phyloP scores from a whole-genome alignment of 208 protist genomes.

The Herpetomonas tarakana region DNA sequence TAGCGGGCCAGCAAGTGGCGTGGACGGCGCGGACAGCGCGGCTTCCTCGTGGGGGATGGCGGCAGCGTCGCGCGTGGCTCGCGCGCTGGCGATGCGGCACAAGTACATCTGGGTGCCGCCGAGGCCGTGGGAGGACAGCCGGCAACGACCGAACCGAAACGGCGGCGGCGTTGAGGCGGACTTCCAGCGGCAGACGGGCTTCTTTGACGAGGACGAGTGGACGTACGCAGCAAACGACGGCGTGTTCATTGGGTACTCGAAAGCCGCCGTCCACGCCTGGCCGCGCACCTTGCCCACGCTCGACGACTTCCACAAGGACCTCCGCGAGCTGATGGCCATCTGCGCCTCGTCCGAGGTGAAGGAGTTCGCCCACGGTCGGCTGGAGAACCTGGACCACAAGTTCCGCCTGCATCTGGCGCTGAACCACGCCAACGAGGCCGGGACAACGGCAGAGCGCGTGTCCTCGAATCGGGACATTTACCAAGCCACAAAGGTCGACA shows the following conservation, averaged over 20 bases:
- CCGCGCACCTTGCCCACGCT: slow-evolving; percentile 79
- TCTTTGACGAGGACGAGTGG: slow-evolving; percentile 90
- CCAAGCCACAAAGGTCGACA: slow-evolving; percentile 96
- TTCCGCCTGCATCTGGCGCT: slow-evolving; percentile 93
- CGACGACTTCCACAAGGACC: slow-evolving; percentile 69
- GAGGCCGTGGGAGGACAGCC: slow-evolving; percentile 64
- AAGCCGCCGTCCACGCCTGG: slow-evolving; percentile 76
- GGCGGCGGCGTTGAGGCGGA: slow-evolving; percentile 62
- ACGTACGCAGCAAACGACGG: slow-evolving; percentile 80
- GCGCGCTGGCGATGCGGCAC: slow-evolving; percentile 67
- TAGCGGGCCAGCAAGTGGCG: slow-evolving; percentile 47
- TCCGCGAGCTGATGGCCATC: slow-evolving; percentile 70
- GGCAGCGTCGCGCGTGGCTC: slow-evolving; percentile 50
- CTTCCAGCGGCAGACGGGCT: slow-evolving; percentile 81
- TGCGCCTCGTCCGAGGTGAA: slow-evolving; percentile 82
- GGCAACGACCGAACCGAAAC: slow-evolving; percentile 13
- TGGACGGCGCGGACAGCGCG: slow-evolving; percentile 13
- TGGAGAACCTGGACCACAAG: slow-evolving; percentile 92
- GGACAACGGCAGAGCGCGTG: slow-evolving; percentile 77
- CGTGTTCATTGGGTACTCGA: slow-evolving; percentile 84
- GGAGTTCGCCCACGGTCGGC: slow-evolving; percentile 89
- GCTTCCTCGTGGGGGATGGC: slow-evolving; percentile 25
- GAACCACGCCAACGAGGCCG: slow-evolving; percentile 90
- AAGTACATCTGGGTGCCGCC: slow-evolving; percentile 82
- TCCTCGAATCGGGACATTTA: slow-evolving; percentile 94